Evolutionary conservation across 192 early-diverging fungal species (phyloP).

Genomic region (Linnemannia hyalina): DNA sequence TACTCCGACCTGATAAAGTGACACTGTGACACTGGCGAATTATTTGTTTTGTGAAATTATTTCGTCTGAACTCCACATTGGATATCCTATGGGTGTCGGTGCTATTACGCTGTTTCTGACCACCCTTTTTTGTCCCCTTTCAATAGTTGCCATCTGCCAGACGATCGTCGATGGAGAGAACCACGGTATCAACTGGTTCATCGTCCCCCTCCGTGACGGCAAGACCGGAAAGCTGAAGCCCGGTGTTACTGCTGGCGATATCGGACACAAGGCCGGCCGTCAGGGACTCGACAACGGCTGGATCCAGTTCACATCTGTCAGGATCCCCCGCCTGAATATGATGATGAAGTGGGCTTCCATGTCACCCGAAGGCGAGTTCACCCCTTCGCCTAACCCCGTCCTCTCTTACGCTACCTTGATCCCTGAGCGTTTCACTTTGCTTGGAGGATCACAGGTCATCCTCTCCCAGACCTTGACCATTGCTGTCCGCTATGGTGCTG

Average conservation of each 20-base stretch:
- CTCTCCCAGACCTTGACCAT: conserved; percentile 64
- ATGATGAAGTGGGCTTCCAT: conserved; percentile 67
- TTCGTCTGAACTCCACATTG: not conserved
- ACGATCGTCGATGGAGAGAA: conserved; percentile 67
- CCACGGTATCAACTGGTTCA: conserved; percentile 73
- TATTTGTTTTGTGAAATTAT: not conserved
- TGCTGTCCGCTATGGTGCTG: conserved; percentile 71
- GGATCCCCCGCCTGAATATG: conserved; percentile 69
- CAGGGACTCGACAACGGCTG: conserved; percentile 74
- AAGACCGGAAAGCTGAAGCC: conserved; percentile 62
- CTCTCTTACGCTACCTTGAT: conserved; percentile 70
- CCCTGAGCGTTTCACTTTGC: conserved; percentile 67
- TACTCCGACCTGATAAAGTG: conserved; percentile 9
- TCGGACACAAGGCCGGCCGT: conserved; percentile 69
- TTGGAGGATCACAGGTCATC: conserved; percentile 46
- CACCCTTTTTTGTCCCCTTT: not conserved
- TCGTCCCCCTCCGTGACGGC: conserved; percentile 68
- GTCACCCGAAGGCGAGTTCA: conserved; percentile 59
- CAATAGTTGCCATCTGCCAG: conserved; percentile 64
- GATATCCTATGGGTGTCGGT: not conserved
- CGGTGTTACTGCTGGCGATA: conserved; percentile 66
- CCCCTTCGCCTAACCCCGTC: conserved; percentile 63
- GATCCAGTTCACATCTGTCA: conserved; percentile 68
- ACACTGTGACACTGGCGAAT: not conserved
- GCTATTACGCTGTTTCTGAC: not conserved